A percentile compares a stretch with the other conserved stretches of the same genome.
These are phyloP conservation scores for Talaromyces islandicus DNA, from an alignment of 2,329 filamentous ascomycete species.

Conservation along the genomic window DNA sequence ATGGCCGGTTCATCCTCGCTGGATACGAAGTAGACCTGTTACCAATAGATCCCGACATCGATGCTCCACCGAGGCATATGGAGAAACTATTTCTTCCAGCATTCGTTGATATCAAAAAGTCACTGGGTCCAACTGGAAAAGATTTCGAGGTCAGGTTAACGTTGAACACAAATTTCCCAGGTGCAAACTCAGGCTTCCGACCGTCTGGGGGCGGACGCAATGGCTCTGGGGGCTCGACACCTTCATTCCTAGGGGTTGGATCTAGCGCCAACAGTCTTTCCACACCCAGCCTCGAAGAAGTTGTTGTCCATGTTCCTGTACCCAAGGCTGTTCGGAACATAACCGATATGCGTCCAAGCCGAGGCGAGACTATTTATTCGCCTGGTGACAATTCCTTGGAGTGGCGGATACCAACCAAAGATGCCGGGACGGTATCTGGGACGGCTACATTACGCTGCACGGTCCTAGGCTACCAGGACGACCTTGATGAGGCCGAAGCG, in stretches of 20 bases:
- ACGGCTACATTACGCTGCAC: slow-evolving; percentile 74
- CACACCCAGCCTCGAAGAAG: slow-evolving; percentile 64
- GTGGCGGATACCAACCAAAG: slow-evolving; percentile 77
- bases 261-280: slow-evolving; percentile 52
- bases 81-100: slow-evolving; percentile 75
- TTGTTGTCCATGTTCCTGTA: slow-evolving; percentile 72
- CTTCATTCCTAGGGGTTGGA: slow-evolving; percentile 44
- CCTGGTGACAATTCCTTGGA: slow-evolving; percentile 67
- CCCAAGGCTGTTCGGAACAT: slow-evolving; percentile 75
- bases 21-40: slow-evolving; percentile 92
- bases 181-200: slow-evolving; percentile 35
- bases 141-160: slow-evolving; percentile 85
- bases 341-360: slow-evolving; percentile 71
- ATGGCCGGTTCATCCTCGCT: slow-evolving; percentile 86
- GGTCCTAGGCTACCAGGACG: slow-evolving; percentile 60
- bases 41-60: slow-evolving; percentile 58
- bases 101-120: slow-evolving; percentile 72
- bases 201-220: slow-evolving; percentile 30
- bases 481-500: slow-evolving; percentile 38
- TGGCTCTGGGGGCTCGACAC: slow-evolving; percentile 42
- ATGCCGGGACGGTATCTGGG: slow-evolving; percentile 60
- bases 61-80: slow-evolving; percentile 46
- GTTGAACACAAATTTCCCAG: slow-evolving; percentile 61
- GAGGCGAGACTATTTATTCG: slow-evolving; percentile 77
- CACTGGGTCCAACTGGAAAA: slow-evolving; percentile 65